Conservation (phyloP, 345 rosid species). For the Excoecaria cochinchinensis region DNA sequence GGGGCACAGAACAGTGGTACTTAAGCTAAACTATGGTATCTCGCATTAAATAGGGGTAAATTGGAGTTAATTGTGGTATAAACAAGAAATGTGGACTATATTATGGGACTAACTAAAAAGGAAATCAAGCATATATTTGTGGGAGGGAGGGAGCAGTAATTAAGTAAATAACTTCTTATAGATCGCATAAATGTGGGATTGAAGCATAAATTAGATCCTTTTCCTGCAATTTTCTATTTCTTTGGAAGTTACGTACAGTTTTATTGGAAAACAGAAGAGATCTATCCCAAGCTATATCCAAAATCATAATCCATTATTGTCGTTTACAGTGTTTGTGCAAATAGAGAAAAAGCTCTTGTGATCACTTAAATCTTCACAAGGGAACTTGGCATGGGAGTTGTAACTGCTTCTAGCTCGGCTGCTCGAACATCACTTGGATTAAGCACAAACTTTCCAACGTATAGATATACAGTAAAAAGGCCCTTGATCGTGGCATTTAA, state of each 20-base stretch:
- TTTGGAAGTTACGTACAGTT: not conserved
- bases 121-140: too few relatives aligned
- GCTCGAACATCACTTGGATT: slow-evolving; percentile 65
- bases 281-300: not conserved
- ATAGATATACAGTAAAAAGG: slow-evolving; percentile 40
- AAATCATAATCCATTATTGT: not conserved
- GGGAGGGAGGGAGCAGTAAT: not conserved
- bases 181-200: not conserved
- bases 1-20: too few relatives aligned
- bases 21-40: too few relatives aligned
- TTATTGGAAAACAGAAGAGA: not conserved
- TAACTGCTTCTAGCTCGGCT: slow-evolving; percentile 79
- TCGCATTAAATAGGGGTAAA: too few relatives aligned
- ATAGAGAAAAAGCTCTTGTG: slow-evolving; percentile 1
- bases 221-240: not conserved
- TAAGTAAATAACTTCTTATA: too few relatives aligned
- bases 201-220: not conserved
- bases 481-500: slow-evolving; percentile 69
- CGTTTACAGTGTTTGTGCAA: slow-evolving; percentile 29
- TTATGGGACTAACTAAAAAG: too few relatives aligned
- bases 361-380: not conserved
- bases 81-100: too few relatives aligned
- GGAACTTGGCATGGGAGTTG: slow-evolving; percentile 74
- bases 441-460: slow-evolving; percentile 38
- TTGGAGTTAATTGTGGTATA: too few relatives aligned